These are phyloP conservation scores for Evernia prunastri DNA, from an alignment of 495 filamentous ascomycete species.

Conservation along the genomic window DNA sequence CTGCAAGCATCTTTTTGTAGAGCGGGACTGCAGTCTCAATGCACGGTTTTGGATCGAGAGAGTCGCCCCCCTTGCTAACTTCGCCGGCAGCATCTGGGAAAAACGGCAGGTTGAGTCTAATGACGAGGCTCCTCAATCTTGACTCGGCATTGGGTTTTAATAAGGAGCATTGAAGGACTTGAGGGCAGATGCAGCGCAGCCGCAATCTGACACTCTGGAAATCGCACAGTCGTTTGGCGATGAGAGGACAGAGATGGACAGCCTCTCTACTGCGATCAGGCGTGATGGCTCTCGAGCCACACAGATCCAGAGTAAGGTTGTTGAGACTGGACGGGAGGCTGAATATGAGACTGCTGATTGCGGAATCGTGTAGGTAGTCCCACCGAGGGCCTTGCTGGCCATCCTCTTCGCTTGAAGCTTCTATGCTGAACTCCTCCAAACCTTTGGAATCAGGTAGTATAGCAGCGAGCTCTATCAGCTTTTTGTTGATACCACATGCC, in stretches of 20 bases:
- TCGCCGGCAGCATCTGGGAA: background rate
- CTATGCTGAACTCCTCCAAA: constrained; percentile 3
- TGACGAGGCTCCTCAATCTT: background rate
- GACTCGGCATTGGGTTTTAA: background rate
- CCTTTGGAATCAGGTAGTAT: background rate
- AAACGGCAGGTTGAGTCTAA: background rate
- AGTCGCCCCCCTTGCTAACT: background rate
- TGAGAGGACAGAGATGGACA: constrained; percentile 5
- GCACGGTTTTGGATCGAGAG: constrained; percentile 4
- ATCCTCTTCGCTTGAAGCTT: constrained; percentile 9
- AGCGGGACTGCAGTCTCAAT: background rate
- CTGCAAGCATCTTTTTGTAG: constrained; percentile 2
- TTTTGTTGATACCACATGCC: constrained; percentile 1
- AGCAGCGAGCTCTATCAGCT: constrained; percentile 4
- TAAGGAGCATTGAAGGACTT: background rate
- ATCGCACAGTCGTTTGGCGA: background rate
- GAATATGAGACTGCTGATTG: background rate
- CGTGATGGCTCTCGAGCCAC: background rate
- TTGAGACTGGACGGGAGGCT: constrained; percentile 6
- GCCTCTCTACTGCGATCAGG: background rate
- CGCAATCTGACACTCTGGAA: constrained; percentile 6
- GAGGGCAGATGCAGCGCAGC: constrained; percentile 12
- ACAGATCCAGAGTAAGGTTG: constrained; percentile 7
- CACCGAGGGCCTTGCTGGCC: background rate
- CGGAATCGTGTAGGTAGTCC: background rate